Conservation (phyloP, 2,329 filamentous ascomycete species). For the Epichloe gansuensis region DNA sequence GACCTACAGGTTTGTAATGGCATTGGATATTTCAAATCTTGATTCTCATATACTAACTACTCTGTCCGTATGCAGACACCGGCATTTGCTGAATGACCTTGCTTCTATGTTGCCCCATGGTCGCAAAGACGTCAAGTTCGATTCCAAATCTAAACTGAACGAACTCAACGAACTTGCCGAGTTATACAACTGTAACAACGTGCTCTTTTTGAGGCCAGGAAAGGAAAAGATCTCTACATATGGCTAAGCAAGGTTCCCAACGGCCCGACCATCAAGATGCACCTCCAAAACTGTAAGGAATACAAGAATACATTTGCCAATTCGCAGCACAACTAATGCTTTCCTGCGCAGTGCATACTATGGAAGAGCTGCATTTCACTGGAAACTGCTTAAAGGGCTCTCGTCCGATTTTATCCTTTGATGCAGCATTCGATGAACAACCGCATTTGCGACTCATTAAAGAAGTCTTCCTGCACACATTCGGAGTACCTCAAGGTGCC, state of each 20-base stretch:
- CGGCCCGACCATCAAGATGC: conserved; percentile 50
- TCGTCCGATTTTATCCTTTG: conserved; percentile 82
- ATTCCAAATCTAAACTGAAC: conserved; percentile 83
- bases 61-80: conserved; percentile 48
- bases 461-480: conserved; percentile 80
- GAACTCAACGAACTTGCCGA: conserved; percentile 65
- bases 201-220: conserved; percentile 93
- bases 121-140: conserved; percentile 91
- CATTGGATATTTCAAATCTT: background rate
- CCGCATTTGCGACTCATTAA: conserved; percentile 75
- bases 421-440: conserved; percentile 69
- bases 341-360: conserved; percentile 64
- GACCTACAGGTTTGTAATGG: conserved; percentile 56
- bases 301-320: background rate
- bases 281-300: conserved; percentile 59
- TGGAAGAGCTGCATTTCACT: conserved; percentile 93
- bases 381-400: conserved; percentile 95
- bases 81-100: conserved; percentile 84
- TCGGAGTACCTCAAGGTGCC: conserved; percentile 81
- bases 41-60: background rate
- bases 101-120: conserved; percentile 81
- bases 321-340: conserved; percentile 12
- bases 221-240: conserved; percentile 86
- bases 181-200: conserved; percentile 86
- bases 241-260: conserved; percentile 88